Conservation (phyloP, 345 rosid species). For the Euclidium syriacum region DNA sequence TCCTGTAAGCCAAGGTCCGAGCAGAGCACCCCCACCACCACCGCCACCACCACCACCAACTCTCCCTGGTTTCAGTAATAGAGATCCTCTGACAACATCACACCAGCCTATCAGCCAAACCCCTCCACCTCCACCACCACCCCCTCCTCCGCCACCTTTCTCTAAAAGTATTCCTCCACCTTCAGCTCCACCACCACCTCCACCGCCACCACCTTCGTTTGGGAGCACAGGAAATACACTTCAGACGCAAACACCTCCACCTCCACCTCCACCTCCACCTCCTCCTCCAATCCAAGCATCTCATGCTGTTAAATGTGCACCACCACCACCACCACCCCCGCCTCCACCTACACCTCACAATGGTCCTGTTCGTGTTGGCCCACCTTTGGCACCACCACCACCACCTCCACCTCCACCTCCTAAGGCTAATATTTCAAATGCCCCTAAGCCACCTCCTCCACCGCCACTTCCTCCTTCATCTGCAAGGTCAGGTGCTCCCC, state of each 20-base stretch:
- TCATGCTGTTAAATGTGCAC: conserved; percentile 3
- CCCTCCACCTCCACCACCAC: conserved; percentile 20
- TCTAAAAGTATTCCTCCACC: conserved; percentile 28
- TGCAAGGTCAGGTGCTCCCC: conserved; percentile 18
- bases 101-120: conserved; percentile 26
- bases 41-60: conserved; percentile 40
- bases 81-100: conserved; percentile 18
- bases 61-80: conserved; percentile 18
- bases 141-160: conserved; percentile 25
- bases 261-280: conserved; percentile 31
- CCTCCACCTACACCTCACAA: conserved; percentile 20
- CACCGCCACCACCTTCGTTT: conserved; percentile 29
- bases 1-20: too few relatives aligned
- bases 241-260: conserved; percentile 18
- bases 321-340: conserved; percentile 34
- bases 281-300: conserved; percentile 18
- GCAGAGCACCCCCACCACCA: too few relatives aligned
- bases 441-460: conserved; percentile 26
- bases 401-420: conserved; percentile 26
- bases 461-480: conserved; percentile 21
- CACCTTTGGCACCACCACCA: conserved; percentile 21
- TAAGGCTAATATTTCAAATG: conserved; percentile 22
- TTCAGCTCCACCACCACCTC: conserved; percentile 32
- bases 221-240: conserved; percentile 4
- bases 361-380: conserved; percentile 16